Evolutionary conservation across 345 rosid species (phyloP), one percentile per base, ranked within the genome.

Genomic region (Tarenaya hassleriana): DNA sequence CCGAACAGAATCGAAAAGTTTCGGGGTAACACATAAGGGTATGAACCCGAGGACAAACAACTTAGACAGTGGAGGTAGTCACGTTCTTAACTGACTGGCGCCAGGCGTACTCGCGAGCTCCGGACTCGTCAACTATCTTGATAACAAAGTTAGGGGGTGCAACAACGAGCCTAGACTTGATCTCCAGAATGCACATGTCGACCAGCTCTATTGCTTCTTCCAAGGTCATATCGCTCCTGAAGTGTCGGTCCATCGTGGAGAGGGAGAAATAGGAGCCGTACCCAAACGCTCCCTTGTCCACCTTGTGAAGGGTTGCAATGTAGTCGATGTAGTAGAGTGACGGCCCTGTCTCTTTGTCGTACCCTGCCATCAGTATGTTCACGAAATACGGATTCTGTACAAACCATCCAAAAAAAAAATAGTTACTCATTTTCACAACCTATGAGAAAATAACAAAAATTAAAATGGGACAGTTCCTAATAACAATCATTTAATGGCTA

Each of bases 111-210:
- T 71, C 87, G 58, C 94, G 76, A 1, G 95, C 97, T 42, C 99
- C 99, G 4, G 81, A 78, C 61, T 88, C 80, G 73, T 94, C 99
- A 0, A 94, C 95, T 4, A 94, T 92, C 79, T 92, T 88, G 75
- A 92, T 88, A 45, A 83, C 84, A 60, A 88, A 92, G 79, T 88
- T 92, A 2, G 86, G 95, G 1, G 98, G 98, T 14, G 98, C 97
- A 62, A 88, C 81, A 16, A 83, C 96, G 42, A 92, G 78, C 67
- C 95, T 86, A 24, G 94, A 83, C 50, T 91, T 72, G 52, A 92
- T 88, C 88, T 92, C 98, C 38, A 73, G 13, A 55, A 88, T 88
- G 78, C 97, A 85, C 60, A 85, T 85, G 46, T 88, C 98, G 0
- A 88, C 94, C 74, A 94, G 56, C 16, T 63, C 86, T 17, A 83